These are phyloP conservation scores for Pueraria montana DNA, from an alignment of 306 rosid genomes.

Conservation along the genomic window DNA sequence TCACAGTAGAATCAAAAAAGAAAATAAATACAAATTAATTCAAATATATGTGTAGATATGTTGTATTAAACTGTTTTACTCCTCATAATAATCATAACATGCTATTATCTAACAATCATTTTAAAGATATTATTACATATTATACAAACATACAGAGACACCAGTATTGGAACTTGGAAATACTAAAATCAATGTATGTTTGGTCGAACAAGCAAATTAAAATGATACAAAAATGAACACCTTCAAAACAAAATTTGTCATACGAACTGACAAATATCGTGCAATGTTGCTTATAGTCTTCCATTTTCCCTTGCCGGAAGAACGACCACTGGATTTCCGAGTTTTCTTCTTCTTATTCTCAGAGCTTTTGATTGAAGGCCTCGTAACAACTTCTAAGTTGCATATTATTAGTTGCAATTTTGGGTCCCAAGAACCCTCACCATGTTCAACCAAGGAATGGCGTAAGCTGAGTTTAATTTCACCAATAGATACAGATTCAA, in stretches of 20 bases:
- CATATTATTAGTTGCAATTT: conserved; percentile 81
- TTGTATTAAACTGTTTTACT: conserved; percentile 4
- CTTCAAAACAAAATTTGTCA: conserved; percentile 81
- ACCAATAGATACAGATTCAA: conserved; percentile 83
- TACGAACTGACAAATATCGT: conserved; percentile 77
- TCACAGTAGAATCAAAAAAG: conserved; percentile 27
- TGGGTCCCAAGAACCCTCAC: conserved; percentile 77
- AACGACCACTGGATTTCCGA: conserved; percentile 60
- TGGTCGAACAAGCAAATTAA: conserved; percentile 16
- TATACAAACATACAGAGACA: neutral
- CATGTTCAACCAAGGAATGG: conserved; percentile 66
- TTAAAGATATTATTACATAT: neutral
- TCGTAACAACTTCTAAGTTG: conserved; percentile 74
- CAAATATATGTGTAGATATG: neutral
- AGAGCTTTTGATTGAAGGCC: conserved; percentile 71
- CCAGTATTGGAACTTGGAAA: neutral
- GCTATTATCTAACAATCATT: conserved; percentile 19
- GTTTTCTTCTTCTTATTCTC: conserved; percentile 55
- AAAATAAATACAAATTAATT: conserved; percentile 24
- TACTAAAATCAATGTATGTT: conserved; percentile 24
- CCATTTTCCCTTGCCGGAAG: conserved; percentile 81
- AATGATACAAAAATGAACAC: conserved; percentile 53
- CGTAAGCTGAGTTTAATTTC: conserved; percentile 85
- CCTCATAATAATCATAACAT: conserved; percentile 24
- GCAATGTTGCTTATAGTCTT: conserved; percentile 77